Evolutionary conservation across 352 stramenopile genomes (phyloP).

Genomic region (Pythium insidiosum): DNA sequence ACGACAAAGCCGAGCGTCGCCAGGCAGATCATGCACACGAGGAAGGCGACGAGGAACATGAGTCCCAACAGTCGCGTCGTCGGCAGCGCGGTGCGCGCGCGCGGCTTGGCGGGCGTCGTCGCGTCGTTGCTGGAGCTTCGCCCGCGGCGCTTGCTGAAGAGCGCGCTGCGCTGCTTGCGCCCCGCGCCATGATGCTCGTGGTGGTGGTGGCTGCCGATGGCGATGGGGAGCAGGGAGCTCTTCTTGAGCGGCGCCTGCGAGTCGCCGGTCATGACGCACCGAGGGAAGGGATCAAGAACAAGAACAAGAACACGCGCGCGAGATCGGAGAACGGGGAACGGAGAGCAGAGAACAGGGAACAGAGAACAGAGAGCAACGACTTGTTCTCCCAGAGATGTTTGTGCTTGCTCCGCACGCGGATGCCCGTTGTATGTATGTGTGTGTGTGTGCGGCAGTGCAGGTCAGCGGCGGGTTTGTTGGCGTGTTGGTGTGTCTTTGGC

Average conservation of each 20-base stretch:
- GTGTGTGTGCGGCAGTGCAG: too few relatives aligned
- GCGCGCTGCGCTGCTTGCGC: too few relatives aligned
- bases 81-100: background rate
- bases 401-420: background rate
- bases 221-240: too few relatives aligned
- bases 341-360: too few relatives aligned
- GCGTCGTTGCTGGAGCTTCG: background rate
- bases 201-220: background rate
- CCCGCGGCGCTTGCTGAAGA: background rate
- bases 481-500: too few relatives aligned
- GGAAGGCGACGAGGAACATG: conserved; percentile 38
- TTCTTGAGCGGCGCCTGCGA: too few relatives aligned
- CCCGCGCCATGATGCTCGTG: background rate
- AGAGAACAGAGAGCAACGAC: too few relatives aligned
- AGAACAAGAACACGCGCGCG: background rate
- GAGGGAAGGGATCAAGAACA: background rate
- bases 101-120: background rate
- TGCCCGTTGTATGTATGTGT: background rate
- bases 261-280: too few relatives aligned
- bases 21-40: conserved; percentile 41
- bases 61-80: conserved; percentile 3
- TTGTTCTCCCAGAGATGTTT: background rate
- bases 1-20: conserved; percentile 37
- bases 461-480: too few relatives aligned
- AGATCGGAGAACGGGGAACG: too few relatives aligned